Evolutionary conservation across 306 rosid genomes (phyloP), one percentile per base, ranked within the genome.

Genomic region (Sicyos baderoa): DNA sequence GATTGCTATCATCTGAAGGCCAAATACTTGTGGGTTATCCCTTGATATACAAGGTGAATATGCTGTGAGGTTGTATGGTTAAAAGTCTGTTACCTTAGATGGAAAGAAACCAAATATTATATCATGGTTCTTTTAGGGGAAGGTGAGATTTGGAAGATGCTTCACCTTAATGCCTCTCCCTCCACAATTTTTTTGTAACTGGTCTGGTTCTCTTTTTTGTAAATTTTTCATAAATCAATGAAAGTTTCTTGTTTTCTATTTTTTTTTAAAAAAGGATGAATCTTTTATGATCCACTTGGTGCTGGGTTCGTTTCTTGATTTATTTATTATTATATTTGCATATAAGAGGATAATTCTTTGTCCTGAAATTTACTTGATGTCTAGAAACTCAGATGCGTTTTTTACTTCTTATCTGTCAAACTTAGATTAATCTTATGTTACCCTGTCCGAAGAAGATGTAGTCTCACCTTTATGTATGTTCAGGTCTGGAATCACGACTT

Each of bases 401-500:
- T 60, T 60, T 29, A 32, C 13, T 23, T 22, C 17, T 56, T 35
- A 18, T 53, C 42, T 29, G 12, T 27, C 65, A 0, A 8, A 59
- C 65, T 59, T 15, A 29, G 44, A 7, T 15, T 15, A 25, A 16
- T 13, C 65, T 2, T 59, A 6, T 8, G 2, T 12, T 56, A 56
- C 18, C 4, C 5, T 7, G 47, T 29, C 1, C 10, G 66, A 5
- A 8, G 1, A 62, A 18, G 35, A 18, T 44, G 27, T 42, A 11
- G 71, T 7, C 53, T 65, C 6, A 47, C 62, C 50, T 74, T 25
- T 57, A 13, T 42, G 13, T 50, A n/a, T 35, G 13, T 78, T 61
- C 81, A 93, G 99, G 99, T 90, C 69, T 93, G 99, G 97, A 93
- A 90, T 82, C 97, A 93, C 68, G 96, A 86, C 79, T 93, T 93